A percentile compares a stretch with the other conserved stretches of the same genome.
These are phyloP conservation scores for Suhomyces taliae DNA, from an alignment of 1,139 yeast genomes.

Conservation along the genomic window DNA sequence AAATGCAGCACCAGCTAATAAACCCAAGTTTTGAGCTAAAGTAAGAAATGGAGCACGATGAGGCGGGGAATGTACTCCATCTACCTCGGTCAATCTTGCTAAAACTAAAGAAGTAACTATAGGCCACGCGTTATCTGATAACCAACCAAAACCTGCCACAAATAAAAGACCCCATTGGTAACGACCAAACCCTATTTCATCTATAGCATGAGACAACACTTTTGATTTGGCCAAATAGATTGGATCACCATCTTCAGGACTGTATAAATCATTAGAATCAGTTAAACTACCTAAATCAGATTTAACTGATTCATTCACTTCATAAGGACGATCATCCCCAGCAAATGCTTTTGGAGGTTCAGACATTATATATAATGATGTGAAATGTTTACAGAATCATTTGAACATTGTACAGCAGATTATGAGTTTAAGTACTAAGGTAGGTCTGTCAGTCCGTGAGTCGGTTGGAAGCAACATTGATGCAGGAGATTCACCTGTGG, in stretches of 20 bases:
- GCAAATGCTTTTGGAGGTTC: not conserved
- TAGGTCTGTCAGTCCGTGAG: too few relatives aligned
- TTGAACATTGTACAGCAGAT: not conserved
- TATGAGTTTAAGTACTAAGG: not conserved
- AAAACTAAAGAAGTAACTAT: slow-evolving; percentile 39
- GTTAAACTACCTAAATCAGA: slow-evolving; percentile 4
- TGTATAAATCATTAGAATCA: slow-evolving; percentile 11
- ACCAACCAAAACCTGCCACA: slow-evolving; percentile 49
- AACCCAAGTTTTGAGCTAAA: slow-evolving; percentile 44
- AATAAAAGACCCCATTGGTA: slow-evolving; percentile 43
- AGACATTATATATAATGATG: not conserved
- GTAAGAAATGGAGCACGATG: slow-evolving; percentile 39
- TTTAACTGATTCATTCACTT: slow-evolving; percentile 3
- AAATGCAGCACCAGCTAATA: slow-evolving; percentile 42
- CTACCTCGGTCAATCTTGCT: slow-evolving; percentile 32
- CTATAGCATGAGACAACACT: slow-evolving; percentile 35
- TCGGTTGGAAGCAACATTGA: not conserved
- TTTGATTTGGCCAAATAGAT: slow-evolving; percentile 36
- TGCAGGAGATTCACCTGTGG: slow-evolving; percentile 1
- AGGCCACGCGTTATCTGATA: slow-evolving; percentile 48
- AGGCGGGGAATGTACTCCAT: slow-evolving; percentile 41
- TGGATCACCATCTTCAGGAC: slow-evolving; percentile 13
- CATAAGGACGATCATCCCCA: slow-evolving; percentile 2
- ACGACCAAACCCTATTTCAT: slow-evolving; percentile 43
- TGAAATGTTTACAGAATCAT: too few relatives aligned